Conservation (phyloP, 2,329 filamentous ascomycete species). For the Cladosporium sp. region DNA sequence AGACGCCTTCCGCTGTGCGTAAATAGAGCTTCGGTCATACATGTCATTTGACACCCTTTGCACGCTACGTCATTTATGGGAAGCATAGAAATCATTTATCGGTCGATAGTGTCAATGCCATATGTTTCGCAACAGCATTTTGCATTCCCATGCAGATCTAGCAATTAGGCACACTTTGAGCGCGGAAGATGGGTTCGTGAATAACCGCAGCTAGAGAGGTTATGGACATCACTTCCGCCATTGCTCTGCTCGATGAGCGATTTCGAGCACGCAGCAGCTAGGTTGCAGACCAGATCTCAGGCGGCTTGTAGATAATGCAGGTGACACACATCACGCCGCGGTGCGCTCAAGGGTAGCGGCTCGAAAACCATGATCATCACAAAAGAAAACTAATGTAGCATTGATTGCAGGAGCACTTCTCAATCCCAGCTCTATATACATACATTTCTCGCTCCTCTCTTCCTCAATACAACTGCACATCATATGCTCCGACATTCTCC, state of each 20-base stretch:
- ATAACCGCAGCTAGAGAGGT: neutral
- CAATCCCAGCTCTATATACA: conserved; percentile 20
- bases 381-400: conserved; percentile 21
- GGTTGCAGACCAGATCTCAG: neutral
- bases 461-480: conserved; percentile 5
- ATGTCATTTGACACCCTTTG: neutral
- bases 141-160: neutral
- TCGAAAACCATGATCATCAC: neutral
- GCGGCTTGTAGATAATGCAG: neutral
- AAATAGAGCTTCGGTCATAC: neutral
- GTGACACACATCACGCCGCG: neutral
- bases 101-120: neutral
- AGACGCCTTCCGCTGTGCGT: neutral
- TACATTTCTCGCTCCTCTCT: conserved; percentile 10
- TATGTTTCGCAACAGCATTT: neutral
- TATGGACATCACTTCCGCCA: neutral
- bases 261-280: neutral
- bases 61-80: neutral
- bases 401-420: conserved; percentile 19
- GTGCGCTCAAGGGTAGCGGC: neutral
- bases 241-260: neutral
- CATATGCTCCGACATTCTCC: conserved; percentile 7
- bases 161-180: neutral
- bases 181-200: no score
- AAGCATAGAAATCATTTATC: neutral